Conservation (phyloP, 2,329 filamentous ascomycete genomes). For the Blastomyces emzantsi region DNA sequence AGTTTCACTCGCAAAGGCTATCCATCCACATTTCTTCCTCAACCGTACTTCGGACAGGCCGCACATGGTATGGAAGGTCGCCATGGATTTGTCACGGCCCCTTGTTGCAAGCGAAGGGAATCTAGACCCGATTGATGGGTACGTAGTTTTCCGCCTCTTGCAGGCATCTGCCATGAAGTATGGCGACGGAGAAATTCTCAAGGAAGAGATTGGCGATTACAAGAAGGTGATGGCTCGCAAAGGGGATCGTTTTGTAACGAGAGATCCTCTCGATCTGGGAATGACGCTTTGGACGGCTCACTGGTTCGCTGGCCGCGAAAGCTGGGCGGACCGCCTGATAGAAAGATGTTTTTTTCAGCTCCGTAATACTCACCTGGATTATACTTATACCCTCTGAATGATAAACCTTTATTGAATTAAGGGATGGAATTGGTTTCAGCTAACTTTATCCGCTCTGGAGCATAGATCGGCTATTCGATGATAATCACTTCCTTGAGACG, state of each 20-base stretch:
- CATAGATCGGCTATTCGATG: slow-evolving; percentile 31
- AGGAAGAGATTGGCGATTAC: slow-evolving; percentile 47
- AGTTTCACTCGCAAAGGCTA: slow-evolving; percentile 43
- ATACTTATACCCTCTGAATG: neutral
- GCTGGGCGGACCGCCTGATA: slow-evolving; percentile 40
- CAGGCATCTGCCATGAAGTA: slow-evolving; percentile 33
- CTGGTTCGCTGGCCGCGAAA: slow-evolving; percentile 40
- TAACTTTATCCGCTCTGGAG: neutral
- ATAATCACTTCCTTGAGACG: slow-evolving; percentile 28
- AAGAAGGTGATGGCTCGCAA: slow-evolving; percentile 40
- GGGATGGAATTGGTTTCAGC: neutral
- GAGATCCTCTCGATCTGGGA: slow-evolving; percentile 48
- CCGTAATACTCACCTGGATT: slow-evolving; percentile 22
- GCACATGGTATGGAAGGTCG: slow-evolving; percentile 50
- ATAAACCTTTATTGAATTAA: neutral
- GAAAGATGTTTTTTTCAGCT: slow-evolving; percentile 30
- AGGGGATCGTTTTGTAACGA: slow-evolving; percentile 38
- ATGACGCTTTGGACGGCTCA: slow-evolving; percentile 52
- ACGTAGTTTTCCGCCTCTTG: slow-evolving; percentile 43
- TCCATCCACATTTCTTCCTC: slow-evolving; percentile 46
- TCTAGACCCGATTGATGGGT: slow-evolving; percentile 49
- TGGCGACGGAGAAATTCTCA: slow-evolving; percentile 30
- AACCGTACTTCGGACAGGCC: slow-evolving; percentile 27
- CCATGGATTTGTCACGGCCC: slow-evolving; percentile 39
- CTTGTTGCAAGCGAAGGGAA: slow-evolving; percentile 47